Base-by-base conservation (phyloP, 192 early-diverging fungal genomes). In the Funneliformis mosseae region DNA sequence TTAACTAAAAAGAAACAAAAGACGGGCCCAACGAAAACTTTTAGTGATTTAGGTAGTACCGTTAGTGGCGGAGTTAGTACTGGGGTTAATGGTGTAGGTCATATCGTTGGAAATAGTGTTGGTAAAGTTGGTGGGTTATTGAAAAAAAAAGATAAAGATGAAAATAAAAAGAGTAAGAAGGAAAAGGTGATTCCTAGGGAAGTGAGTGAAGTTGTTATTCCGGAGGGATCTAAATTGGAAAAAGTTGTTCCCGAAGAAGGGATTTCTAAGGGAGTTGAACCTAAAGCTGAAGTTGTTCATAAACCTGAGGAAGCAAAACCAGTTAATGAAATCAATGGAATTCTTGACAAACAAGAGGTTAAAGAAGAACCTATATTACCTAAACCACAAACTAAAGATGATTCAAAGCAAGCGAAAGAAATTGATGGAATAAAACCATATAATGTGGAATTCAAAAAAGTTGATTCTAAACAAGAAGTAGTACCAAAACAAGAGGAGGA, bases 41-140 rank as follows among this genome's bases (percentile, higher is more conserved):
- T 89, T 45, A 86, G 87, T 18, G 84, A 88, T 46, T 89, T 92
- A 63, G 89, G 89, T 81, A 89, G 88, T 2, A 89, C 91, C 10
- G 87, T 91, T 80, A 89, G 88, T 73, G 88, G 85, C 77, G 79
- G 83, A 68, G 89, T 83, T 59, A 80, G 75, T 4, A 85, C 81
- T 16, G 85, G 83, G 4, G 46, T 81, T 8, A 76, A 76, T 23
- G 84, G 79, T 46, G 79, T 89, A 33, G 86, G 85, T 33, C 67
- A 80, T 50, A 33, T 33, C 33, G 84, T 83, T 38, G 87, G 74
- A 45, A 83, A 81, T 68, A 77, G 39, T 62, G 75, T 81, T 59
- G 68, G 77, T 21, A 46, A 42, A 77, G 76, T 63, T 72, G 82
- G 85, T 63, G 81, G 76, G 0, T 78, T 83, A 28, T 25, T 84